Evolutionary conservation across 1,284 basidiomycete genomes (phyloP), one percentile per base, ranked within the genome.

Genomic region (Moesziomyces sp.): DNA sequence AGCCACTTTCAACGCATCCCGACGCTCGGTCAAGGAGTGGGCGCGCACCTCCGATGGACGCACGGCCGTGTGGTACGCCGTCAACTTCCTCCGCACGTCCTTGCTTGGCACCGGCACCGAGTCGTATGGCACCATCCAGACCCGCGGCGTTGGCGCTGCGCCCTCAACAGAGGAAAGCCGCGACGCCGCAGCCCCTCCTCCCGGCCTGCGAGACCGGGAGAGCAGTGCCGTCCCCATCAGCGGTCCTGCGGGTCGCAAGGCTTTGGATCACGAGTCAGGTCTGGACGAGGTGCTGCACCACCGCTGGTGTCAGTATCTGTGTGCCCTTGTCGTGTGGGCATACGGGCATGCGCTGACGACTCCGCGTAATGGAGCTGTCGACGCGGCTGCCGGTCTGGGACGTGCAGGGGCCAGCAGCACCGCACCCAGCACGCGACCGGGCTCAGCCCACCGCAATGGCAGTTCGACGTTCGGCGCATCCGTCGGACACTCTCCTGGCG

Each of bases 251-350:
- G 35, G n/a, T 3, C 52, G 60, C 4, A 67, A 67, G 26, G 56
- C 19, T 3, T 54, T 64, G 40, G 71, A 69, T 44, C 50, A 54
- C 14, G 61, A 62, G 24, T 61, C 49, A 9, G 73, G 73, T 10
- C 51, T 77, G 3, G 77, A 79, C 38, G 75, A 77, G 28, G 60
- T 77, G 9, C 45, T 77, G 44, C 76, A 74, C 54, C 74, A 78
- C 52, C 70, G 66, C 30, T 77, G 71, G 74, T 63, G 67, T 38
- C 76, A 78, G 48, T 78, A 78, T 38, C 42, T 74, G 0, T 78
- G 76, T 38, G 69, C 76, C 24, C 65, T 78, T 13, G 65, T 76
- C 51, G 68, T 76, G 28, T 78, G 76, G 76, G 76, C 72, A 0
- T 78, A 78, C 23, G 72, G 73, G 16, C 73, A 78, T 35, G 76